Evolutionary conservation across 495 filamentous ascomycete species (phyloP).

Genomic region (Copromyces sp.): DNA sequence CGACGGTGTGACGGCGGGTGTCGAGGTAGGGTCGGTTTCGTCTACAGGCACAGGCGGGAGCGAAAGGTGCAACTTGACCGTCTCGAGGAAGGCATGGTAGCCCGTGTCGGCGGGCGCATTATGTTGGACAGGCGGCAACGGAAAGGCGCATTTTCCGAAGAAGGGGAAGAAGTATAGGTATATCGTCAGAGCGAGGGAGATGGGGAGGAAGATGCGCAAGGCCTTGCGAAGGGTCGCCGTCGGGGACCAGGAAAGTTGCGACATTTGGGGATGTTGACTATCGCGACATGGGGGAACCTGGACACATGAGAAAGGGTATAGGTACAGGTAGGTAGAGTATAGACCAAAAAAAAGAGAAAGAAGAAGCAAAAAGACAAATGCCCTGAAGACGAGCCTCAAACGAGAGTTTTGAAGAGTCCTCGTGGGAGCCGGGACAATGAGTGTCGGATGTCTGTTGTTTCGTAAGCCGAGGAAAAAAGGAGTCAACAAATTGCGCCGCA

Average conservation of each 20-base stretch:
- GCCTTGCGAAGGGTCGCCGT: conserved; percentile 49
- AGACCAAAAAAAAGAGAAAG: not conserved
- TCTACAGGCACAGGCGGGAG: not conserved
- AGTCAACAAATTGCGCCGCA: conserved; percentile 1
- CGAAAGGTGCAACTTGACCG: conserved; percentile 34
- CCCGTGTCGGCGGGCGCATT: conserved; percentile 17
- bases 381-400: not conserved
- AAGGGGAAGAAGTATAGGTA: conserved; percentile 87
- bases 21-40: conserved; percentile 11
- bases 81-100: conserved; percentile 33
- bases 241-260: conserved; percentile 26
- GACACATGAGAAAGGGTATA: not conserved
- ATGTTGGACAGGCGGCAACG: conserved; percentile 34
- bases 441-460: not conserved
- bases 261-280: not conserved
- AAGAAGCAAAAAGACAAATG: not conserved
- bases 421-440: not conserved
- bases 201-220: conserved; percentile 56
- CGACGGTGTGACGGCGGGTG: conserved; percentile 9
- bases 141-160: conserved; percentile 75
- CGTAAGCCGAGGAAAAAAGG: not conserved
- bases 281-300: not conserved
- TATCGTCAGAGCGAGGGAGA: conserved; percentile 55
- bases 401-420: not conserved
- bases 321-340: not conserved